Base-by-base conservation (phyloP, 2,329 filamentous ascomycete genomes). In the Rhynchosporium secalis region DNA sequence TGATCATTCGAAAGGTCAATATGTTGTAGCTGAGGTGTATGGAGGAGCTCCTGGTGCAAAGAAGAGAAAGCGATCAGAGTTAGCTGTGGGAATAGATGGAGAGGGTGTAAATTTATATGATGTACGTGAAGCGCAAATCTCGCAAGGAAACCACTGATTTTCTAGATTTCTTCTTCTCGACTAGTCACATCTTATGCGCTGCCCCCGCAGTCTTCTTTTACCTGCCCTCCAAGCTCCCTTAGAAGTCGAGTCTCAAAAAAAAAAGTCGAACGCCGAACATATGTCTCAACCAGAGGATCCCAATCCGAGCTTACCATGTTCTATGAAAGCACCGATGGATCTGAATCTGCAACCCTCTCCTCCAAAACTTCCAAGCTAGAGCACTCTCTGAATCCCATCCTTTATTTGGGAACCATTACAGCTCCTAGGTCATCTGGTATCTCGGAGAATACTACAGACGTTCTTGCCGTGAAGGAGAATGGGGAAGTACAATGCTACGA, bases 131-230 rank as follows among this genome's bases (percentile, higher is more conserved):
- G 3, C 7, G 10, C 13, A 9, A 46, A 1, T 20, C 9, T 7
- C n/a, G 10, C 20, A 13, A 60, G 49, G 3, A 28, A 20, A 20
- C 29, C 13, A 43, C 38, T 66, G 33, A 67, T 20, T 48, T 36
- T 36, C 62, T 66, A 89, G 86, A 79, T 88, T 51, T 80, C 85
- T 3, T 82, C 84, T 3, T 83, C 85, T 5, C 80, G 83, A 64
- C 77, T 88, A 65, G 80, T 88, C 69, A 88, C 86, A 6, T 88
- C 86, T 1, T 88, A 88, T 72, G 85, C 86, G 28, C 82, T 89
- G 64, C 83, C 86, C 31, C 86, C 86, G 1, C 84, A 87, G 73
- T 82, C 86, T 58, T 80, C 79, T 57, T 86, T 89, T 72, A 84
- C 84, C 59, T 88, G 86, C 73, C 75, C 85, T 8, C 82, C 85